Evolutionary conservation across 2,329 filamentous ascomycete genomes (phyloP).

Genomic region (Aspergillus transmontanensis): DNA sequence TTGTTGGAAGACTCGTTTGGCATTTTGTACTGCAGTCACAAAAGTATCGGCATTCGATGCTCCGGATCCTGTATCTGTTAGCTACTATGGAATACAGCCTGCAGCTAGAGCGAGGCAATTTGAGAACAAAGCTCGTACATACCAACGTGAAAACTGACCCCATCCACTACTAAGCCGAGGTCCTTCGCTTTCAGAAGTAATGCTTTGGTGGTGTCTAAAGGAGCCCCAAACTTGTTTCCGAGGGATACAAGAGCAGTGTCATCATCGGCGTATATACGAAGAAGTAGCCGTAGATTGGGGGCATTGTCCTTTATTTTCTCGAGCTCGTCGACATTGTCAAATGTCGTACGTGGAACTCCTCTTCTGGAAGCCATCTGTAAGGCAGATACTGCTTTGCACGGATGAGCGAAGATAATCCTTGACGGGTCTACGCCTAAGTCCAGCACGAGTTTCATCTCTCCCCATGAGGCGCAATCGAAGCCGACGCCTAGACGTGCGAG

Average conservation of each 20-base stretch:
- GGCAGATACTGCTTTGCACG: constrained; percentile 11
- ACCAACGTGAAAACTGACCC: neutral
- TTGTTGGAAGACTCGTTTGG: neutral
- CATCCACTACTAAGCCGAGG: neutral
- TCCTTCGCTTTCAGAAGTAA: neutral
- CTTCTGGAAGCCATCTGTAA: neutral
- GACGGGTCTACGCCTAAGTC: constrained; percentile 8
- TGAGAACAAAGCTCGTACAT: neutral
- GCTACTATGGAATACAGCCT: neutral
- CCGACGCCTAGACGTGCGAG: constrained; percentile 13
- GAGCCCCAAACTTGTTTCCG: neutral
- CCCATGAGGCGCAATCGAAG: constrained; percentile 16
- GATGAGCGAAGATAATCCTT: constrained; percentile 14
- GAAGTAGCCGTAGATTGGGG: neutral
- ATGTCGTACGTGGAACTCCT: constrained; percentile 6
- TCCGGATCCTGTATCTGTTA: neutral
- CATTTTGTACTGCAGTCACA: neutral
- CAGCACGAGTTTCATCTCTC: constrained; percentile 9
- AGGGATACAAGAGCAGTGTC: neutral
- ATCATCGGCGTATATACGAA: neutral
- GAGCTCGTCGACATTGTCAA: neutral
- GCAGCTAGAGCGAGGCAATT: no score
- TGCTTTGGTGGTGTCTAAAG: neutral
- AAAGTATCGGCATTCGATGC: neutral
- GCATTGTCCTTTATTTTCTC: neutral